Conservation (phyloP, 176 grass and related monocot species). For the Aegilops bicornis region DNA sequence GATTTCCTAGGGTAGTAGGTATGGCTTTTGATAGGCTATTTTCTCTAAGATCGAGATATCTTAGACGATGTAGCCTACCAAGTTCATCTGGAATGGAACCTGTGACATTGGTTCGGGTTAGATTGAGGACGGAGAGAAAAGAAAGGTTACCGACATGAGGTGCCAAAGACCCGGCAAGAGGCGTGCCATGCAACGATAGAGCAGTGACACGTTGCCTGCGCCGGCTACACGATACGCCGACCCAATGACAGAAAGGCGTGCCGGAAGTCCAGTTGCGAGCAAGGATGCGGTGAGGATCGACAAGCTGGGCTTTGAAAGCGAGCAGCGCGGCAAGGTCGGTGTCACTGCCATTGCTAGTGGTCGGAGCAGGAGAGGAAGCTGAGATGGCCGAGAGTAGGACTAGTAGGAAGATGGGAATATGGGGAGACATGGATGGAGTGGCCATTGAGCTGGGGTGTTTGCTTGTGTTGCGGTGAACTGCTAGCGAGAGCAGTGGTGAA, state of each 20-base stretch:
- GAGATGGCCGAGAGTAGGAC: neutral
- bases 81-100: too few relatives aligned
- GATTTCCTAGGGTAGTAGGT: too few relatives aligned
- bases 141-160: neutral
- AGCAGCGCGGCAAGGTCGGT: neutral
- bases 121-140: too few relatives aligned
- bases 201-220: neutral
- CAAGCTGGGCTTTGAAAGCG: neutral
- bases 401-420: neutral
- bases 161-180: neutral
- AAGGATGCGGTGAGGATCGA: neutral
- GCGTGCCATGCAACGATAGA: neutral
- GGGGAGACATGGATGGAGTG: neutral
- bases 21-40: too few relatives aligned
- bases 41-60: too few relatives aligned
- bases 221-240: neutral
- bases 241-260: neutral
- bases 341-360: neutral
- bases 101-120: too few relatives aligned
- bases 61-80: too few relatives aligned
- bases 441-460: neutral
- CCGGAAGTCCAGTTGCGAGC: neutral
- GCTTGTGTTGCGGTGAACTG: too few relatives aligned
- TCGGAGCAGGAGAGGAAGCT: neutral
- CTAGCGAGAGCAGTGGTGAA: too few relatives aligned